Percentiles rank a stretch among this genome's conserved stretches.
These are phyloP conservation scores for Scortechinia acanthostroma DNA, from an alignment of 2,329 filamentous ascomycete species.

Conservation along the genomic window DNA sequence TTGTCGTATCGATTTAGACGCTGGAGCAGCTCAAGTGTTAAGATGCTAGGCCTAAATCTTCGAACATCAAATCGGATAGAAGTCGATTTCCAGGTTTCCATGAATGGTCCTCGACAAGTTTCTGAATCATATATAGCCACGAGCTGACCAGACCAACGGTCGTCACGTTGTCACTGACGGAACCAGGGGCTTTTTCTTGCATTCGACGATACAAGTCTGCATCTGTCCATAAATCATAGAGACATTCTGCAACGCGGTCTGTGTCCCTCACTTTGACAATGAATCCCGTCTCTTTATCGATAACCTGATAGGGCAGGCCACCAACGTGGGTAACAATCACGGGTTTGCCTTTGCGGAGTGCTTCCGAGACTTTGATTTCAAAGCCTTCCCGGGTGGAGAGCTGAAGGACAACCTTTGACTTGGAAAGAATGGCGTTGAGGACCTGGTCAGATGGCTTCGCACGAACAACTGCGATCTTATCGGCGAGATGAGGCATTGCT, in stretches of 20 bases:
- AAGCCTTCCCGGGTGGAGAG: slow-evolving; percentile 78
- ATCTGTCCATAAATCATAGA: slow-evolving; percentile 62
- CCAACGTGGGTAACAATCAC: slow-evolving; percentile 70
- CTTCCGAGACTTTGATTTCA: slow-evolving; percentile 80
- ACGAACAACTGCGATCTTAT: slow-evolving; percentile 69
- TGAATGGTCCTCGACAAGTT: too few species aligned
- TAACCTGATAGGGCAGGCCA: slow-evolving; percentile 75
- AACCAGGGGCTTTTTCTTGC: slow-evolving; percentile 51
- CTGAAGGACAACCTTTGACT: slow-evolving; percentile 68
- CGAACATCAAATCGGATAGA: too few species aligned
- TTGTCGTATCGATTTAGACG: too few species aligned
- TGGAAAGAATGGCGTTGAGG: slow-evolving; percentile 69
- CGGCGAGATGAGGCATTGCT: slow-evolving; percentile 50
- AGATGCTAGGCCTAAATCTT: too few species aligned
- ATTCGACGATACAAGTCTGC: slow-evolving; percentile 58
- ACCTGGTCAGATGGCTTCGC: slow-evolving; percentile 74
- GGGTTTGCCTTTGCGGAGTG: slow-evolving; percentile 72
- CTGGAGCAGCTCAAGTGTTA: too few species aligned
- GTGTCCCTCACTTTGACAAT: slow-evolving; percentile 67
- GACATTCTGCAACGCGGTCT: slow-evolving; percentile 59
- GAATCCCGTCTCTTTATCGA: slow-evolving; percentile 66
- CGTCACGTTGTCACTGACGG: slow-evolving; percentile 75
- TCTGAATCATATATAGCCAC: slow-evolving; percentile 78
- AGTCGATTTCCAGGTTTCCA: too few species aligned
- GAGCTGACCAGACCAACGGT: slow-evolving; percentile 72